Base-by-base conservation (phyloP, 2,329 filamentous ascomycete species). In the Tolypocladium cylindrosporum region DNA sequence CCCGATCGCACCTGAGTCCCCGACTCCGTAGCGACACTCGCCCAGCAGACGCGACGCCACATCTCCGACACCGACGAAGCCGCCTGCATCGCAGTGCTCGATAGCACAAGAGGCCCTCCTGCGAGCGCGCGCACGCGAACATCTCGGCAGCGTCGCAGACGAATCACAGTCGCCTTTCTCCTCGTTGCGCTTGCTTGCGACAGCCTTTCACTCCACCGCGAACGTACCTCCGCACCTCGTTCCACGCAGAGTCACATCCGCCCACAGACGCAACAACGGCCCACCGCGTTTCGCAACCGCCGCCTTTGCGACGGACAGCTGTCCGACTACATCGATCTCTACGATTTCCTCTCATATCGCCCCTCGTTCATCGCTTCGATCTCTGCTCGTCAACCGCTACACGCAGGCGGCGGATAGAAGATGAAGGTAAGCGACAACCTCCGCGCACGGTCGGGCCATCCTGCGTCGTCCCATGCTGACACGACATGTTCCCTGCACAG, bases 401-500 rank as follows among this genome's bases (percentile, higher is more conserved):
- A 57, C 41, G 54, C 57, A 53, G 55, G 50, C 43, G 48, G 27
- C 57, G 57, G 61, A 54, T 62, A 65, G 36, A 75, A 66, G 37
- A 75, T 75, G 74, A 75, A 75, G 69, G 73, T 73, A 62, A 57
- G 71, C 57, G 13, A 27, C 42, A 13, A 36, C 8, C 13, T 2
- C 31, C 10, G 9, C 19, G 14, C 24, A 13, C 31, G 1, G 13
- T 21, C 24, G 21, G 5, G 16, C 19, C 4, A 21, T 36, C 16
- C 10, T 21, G 31, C 31, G 8, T 21, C 48, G 16, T 51, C 31
- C 55, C 31, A 11, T 39, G 42, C 58, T 61, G 42, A 61, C 60
- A 31, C 3, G 8, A 11, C 9, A 31, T 16, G 31, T 19, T 41
- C 42, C 16, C 16, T 52, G 37, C 40, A 10, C 61, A 99, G 93